Evolutionary conservation across 805 yeast species (phyloP), one percentile per base, ranked within the genome.

Genomic region (Saccharomycopsis fodiens): DNA sequence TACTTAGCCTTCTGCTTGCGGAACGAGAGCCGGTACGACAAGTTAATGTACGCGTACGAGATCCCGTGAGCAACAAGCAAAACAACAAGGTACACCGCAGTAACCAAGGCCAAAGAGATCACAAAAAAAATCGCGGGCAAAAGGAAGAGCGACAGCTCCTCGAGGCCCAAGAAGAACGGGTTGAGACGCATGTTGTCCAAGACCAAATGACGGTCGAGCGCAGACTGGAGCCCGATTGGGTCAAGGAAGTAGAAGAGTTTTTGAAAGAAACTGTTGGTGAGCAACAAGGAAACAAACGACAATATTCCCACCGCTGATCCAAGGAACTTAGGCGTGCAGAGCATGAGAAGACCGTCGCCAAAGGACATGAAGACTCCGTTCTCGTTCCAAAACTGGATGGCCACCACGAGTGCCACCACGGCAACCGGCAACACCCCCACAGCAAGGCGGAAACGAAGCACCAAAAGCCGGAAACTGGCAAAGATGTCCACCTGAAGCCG

Each of bases 381-480:
- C 29, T 62, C 50, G 43, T 66, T 57, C 30, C 55, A 55, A 42
- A 82, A 65, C 59, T 89, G 97, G 17, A 76, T 55, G 2, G 74
- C 55, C 38, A 82, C 52, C 0, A 74, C 72, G 15, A 76, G 46
- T 0, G 77, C 61, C 1, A 80, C 70, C 15, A 84, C 65, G 34
- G 78, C 75, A 1, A 82, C 67, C 2, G 95, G 88, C 44, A 84
- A 71, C 1, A 88, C 72, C 3, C 85, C 81, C 35, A 83, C 65
- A 1, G 85, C 77, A 12, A 91, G 70, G 56, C 98, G 71, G 61
- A 84, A 91, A 46, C 95, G 69, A 54, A 88, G 67, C 3, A 85
- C 81, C 39, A 89, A 62, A 52, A 83, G 69, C 46, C 79, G 82
- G 48, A 89, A 61, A 32, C 91, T 81, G 25, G 72, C 68, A 38